Base-by-base conservation (phyloP, 345 rosid species). In the Psidium guajava region DNA sequence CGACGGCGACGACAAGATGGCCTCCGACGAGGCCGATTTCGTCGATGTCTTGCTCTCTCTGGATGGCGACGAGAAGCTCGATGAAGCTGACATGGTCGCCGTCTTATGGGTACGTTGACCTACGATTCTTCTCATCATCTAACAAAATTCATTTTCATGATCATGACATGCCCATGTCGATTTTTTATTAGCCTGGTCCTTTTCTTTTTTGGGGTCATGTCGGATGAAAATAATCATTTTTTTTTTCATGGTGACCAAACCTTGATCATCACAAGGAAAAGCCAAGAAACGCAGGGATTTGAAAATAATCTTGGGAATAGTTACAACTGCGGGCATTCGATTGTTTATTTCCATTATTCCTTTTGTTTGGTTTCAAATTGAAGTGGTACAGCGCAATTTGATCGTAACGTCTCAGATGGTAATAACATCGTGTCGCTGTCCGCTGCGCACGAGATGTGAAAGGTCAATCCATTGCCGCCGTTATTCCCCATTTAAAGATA, bases 61-160 rank as follows among this genome's bases (percentile, higher is more conserved):
- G 61, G 95, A 95, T 0, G 94, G 98, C 27, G 96, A 92, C 2
- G 99, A 94, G 47, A 93, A 92, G 88, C 93, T 96, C 28, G 51
- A 89, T 54, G 98, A 94, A 11, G 96, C 94, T 58, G 99, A 96
- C 88, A 95, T 96, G 96, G 77, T 96, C 53, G 96, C 99, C 36
- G 94, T 96, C 49, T 88, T 96, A 54, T 96, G 99, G 99, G 99
- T 96, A 87, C 44, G 90, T 50, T 50, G 52, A 12, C 57, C 2
- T 16, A 27, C 44, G 13, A 81, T 27, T 25, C n/a, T 8, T 82
- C n/a, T 0, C 59, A 22, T 52, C 83, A 53, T 28, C 28, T 18
- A 21, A 36, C 25, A 18, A 18, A 18, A 69, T 69, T 32, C 47
- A 36, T 69, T 36, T 18, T 36, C 36, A 32, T 69, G 18, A 69